Evolutionary conservation across 495 filamentous ascomycete genomes (phyloP).

Genomic region (Neurospora cerealis): DNA sequence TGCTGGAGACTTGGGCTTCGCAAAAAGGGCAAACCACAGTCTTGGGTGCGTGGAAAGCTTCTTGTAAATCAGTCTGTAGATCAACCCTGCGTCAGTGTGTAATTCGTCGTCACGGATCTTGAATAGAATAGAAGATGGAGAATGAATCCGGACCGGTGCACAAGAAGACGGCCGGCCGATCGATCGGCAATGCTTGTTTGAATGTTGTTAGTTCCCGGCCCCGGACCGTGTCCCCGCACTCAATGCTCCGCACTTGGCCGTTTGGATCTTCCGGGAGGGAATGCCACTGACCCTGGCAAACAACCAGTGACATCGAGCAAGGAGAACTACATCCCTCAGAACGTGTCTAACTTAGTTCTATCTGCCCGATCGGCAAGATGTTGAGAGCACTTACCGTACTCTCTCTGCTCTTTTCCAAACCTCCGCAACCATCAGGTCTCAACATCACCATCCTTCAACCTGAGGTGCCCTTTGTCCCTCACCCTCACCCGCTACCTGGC

Average conservation of each 20-base stretch:
- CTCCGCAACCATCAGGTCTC: not conserved
- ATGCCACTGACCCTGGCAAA: not conserved
- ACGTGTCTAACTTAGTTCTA: not conserved
- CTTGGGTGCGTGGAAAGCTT: not conserved
- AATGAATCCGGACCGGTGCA: not conserved
- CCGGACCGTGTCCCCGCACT: not conserved
- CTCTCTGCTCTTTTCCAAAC: not conserved
- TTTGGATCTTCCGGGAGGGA: not conserved
- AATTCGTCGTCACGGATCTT: not conserved
- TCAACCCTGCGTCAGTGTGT: not conserved
- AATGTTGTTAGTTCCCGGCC: not conserved
- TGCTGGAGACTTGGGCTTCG: not conserved
- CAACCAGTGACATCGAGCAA: not conserved
- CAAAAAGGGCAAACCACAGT: not conserved
- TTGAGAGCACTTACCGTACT: not conserved
- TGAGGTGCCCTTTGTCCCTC: conserved; percentile 6
- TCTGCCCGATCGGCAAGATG: not conserved
- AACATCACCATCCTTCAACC: conserved; percentile 10
- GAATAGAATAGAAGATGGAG: not conserved
- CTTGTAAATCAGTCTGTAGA: not conserved
- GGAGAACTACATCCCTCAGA: not conserved
- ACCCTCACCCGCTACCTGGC: conserved; percentile 19
- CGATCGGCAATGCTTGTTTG: not conserved
- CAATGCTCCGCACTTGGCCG: not conserved
- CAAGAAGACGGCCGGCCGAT: not conserved